These are phyloP conservation scores for Pisolithus tinctorius DNA, from an alignment of 768 basidiomycete genomes.

Conservation along the genomic window DNA sequence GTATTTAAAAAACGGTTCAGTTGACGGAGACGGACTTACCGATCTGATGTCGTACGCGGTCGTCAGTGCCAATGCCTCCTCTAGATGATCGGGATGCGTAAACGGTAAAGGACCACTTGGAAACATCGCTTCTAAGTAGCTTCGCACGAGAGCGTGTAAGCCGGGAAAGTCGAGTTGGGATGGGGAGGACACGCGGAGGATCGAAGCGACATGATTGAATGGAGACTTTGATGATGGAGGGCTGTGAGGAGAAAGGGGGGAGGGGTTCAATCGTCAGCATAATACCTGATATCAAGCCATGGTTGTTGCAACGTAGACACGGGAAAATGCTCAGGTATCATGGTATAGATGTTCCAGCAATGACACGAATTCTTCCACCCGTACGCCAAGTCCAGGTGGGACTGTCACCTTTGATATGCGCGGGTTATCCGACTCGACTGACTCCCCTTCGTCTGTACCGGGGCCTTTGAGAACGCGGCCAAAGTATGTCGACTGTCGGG, in stretches of 20 bases:
- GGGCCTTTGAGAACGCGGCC: background rate
- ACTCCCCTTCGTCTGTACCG: too few relatives aligned
- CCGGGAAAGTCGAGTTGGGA: conserved; percentile 50
- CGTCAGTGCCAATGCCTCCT: conserved; percentile 50
- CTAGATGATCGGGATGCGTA: conserved; percentile 35
- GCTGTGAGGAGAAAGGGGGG: conserved; percentile 26
- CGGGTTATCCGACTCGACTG: background rate
- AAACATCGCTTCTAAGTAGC: conserved; percentile 40
- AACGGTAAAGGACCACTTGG: conserved; percentile 42
- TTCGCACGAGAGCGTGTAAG: conserved; percentile 40
- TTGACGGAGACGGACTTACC: conserved; percentile 33
- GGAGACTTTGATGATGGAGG: conserved; percentile 38
- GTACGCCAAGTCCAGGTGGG: conserved; percentile 33
- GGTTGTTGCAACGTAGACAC: background rate
- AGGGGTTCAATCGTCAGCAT: background rate
- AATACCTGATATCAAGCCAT: background rate
- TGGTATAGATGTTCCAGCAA: conserved; percentile 64
- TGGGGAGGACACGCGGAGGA: conserved; percentile 53
- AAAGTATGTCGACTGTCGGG: conserved; percentile 40
- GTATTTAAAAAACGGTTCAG: too few relatives aligned
- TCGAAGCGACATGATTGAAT: conserved; percentile 42
- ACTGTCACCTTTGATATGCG: conserved; percentile 20
- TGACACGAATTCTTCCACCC: conserved; percentile 43
- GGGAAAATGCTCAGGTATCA: conserved; percentile 45
- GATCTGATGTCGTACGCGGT: conserved; percentile 38